Conservation (phyloP, 257 asterid species). For the Solanum peruvianum region DNA sequence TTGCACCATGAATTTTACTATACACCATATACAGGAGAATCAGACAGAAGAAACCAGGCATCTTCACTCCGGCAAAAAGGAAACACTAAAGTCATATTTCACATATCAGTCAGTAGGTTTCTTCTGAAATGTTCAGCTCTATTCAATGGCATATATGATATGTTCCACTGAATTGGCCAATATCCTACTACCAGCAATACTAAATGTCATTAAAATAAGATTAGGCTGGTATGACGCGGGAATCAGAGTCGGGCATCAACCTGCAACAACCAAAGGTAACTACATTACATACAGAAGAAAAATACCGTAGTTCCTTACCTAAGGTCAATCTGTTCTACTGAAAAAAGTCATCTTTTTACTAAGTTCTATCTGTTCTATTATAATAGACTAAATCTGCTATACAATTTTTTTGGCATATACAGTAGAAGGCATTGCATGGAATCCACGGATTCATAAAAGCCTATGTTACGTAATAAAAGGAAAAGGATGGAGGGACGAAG, state of each 20-base stretch:
- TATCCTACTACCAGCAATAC: neutral
- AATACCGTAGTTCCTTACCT: neutral
- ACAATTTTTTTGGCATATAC: neutral
- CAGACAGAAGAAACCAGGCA: constrained; percentile 10
- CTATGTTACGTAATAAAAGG: neutral
- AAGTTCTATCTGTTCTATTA: neutral
- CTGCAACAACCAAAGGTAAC: constrained; percentile 1
- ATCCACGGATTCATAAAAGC: neutral
- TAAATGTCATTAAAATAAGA: neutral
- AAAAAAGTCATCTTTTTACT: neutral
- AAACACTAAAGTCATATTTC: constrained; percentile 7
- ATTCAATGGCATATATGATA: neutral
- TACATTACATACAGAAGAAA: neutral
- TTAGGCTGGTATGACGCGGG: neutral
- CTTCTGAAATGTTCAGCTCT: neutral
- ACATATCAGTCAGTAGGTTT: constrained; percentile 20
- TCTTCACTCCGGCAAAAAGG: constrained; percentile 3
- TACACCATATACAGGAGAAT: constrained; percentile 25
- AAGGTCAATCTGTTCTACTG: neutral
- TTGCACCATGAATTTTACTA: constrained; percentile 16
- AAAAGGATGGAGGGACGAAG: neutral
- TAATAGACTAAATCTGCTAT: neutral
- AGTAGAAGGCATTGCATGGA: neutral
- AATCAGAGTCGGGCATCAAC: constrained; percentile 1
- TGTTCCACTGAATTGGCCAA: neutral